A percentile compares a stretch with the other conserved stretches of the same genome.
Evolutionary conservation across 1,284 basidiomycete genomes (phyloP).

Genomic region (Fomitopsis schrenkii): DNA sequence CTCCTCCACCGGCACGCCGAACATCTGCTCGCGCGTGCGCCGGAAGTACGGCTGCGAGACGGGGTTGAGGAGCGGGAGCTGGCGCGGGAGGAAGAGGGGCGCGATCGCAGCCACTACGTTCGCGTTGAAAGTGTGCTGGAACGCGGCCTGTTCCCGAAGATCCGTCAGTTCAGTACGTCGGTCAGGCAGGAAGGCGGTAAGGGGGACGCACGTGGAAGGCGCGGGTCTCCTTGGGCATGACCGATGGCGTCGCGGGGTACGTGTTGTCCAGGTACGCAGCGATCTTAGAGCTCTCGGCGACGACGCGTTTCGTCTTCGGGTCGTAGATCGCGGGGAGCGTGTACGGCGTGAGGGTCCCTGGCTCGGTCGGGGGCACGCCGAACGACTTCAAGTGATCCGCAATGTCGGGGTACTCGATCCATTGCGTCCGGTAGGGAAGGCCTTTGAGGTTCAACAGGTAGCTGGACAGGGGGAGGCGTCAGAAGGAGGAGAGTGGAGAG

Average conservation of each 20-base stretch:
- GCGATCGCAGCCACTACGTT: slow-evolving; percentile 1
- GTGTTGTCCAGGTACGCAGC: slow-evolving; percentile 28
- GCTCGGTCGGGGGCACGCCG: not conserved
- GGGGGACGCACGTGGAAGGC: slow-evolving; percentile 21
- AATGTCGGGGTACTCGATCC: slow-evolving; percentile 31
- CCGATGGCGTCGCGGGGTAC: slow-evolving; percentile 19
- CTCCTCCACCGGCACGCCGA: slow-evolving; percentile 16
- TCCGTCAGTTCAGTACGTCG: no score
- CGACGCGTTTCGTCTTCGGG: slow-evolving; percentile 16
- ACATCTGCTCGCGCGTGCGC: slow-evolving; percentile 15
- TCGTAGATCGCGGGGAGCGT: slow-evolving; percentile 25
- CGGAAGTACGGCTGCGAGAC: slow-evolving; percentile 20
- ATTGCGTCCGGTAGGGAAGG: slow-evolving; percentile 24
- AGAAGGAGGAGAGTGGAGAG: no score
- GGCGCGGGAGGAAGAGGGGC: slow-evolving; percentile 8
- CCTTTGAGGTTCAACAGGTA: slow-evolving; percentile 25
- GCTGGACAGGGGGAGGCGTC: not conserved
- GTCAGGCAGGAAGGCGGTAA: no score
- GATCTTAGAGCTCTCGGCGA: slow-evolving; percentile 29
- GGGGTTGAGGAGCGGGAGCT: not conserved
- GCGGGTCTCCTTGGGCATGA: slow-evolving; percentile 15
- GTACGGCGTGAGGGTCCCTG: slow-evolving; percentile 8
- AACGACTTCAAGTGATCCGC: not conserved
- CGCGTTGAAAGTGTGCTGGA: slow-evolving; percentile 14
- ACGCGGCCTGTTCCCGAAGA: slow-evolving; percentile 6